phyloP scores from a whole-genome alignment of 129 eudicot genomes.

The Sambucus nigra region DNA sequence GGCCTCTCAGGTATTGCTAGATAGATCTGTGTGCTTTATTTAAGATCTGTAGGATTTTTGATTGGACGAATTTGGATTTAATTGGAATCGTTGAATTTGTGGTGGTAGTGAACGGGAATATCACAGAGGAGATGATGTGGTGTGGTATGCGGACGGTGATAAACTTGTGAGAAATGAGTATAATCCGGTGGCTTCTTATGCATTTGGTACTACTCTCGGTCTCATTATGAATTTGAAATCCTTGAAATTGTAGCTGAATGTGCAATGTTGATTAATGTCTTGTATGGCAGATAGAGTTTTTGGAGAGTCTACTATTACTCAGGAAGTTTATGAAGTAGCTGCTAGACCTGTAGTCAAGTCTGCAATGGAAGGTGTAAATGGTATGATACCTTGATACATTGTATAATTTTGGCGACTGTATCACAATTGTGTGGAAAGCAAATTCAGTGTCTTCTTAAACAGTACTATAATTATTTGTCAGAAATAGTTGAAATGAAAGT shows the following conservation, averaged over 20 bases:
- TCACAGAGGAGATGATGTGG: constrained; percentile 80
- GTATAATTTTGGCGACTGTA: neutral
- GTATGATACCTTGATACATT: constrained; percentile 28
- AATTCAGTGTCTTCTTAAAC: too few relatives aligned
- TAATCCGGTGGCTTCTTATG: constrained; percentile 83
- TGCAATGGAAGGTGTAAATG: constrained; percentile 98
- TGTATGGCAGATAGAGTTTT: constrained; percentile 66
- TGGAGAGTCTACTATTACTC: constrained; percentile 65
- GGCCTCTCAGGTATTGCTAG: constrained; percentile 68
- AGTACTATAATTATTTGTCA: too few relatives aligned
- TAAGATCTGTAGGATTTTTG: constrained; percentile 20
- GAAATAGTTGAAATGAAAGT: neutral
- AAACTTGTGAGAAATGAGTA: constrained; percentile 81
- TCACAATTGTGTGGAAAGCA: neutral
- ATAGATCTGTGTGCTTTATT: constrained; percentile 21
- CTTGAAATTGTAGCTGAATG: neutral
- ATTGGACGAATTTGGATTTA: constrained; percentile 16
- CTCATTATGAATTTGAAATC: neutral
- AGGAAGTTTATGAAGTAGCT: constrained; percentile 94
- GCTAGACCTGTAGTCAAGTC: constrained; percentile 85
- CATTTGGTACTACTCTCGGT: constrained; percentile 48
- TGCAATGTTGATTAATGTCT: constrained; percentile 8
- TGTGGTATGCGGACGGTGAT: constrained; percentile 90
- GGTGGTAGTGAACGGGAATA: constrained; percentile 73
- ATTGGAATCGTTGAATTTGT: constrained; percentile 23